Evolutionary conservation across 352 stramenopile genomes (phyloP), one percentile per base, ranked within the genome.

Genomic region (Globisporangium viniferum): DNA sequence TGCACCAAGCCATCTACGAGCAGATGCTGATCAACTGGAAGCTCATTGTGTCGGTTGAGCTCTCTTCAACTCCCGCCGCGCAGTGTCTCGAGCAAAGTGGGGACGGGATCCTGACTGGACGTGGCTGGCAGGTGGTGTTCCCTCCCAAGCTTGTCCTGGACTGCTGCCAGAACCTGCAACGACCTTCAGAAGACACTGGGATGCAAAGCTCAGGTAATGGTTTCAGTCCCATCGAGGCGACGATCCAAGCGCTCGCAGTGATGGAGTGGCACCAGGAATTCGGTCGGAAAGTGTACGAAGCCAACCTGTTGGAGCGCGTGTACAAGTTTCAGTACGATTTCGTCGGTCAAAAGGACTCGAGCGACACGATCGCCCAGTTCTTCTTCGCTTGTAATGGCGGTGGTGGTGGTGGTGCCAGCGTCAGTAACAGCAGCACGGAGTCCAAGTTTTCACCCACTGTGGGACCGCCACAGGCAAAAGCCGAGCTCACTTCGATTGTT

Each of bases 11-110:
- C 22, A 56, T 89, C 9, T 59, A 71, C n/a, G 82, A 90, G 63
- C 70, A 82, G 33, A 69, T 73, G 3, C 53, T 90, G 27, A 70
- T 86, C 9, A 55, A 54, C 8, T 90, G 82, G 82, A 79, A 82
- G 9, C 48, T 84, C 12, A 70, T 89, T 15, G 59, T 73, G 2
- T 76, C 74, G 9, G 41, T 82, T 3, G 82, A 90, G 46, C 59
- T 80, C 6, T 69, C 74, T 8, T 59, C 33, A 0, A 39, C 24
- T 33, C 5, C 55, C 8, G 60, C 77, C 4, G 35, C 77, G 7
- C 73, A 71, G 29, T 76, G 58, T 53, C 70, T 87, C 18, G 75
- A 83, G 57, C 66, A 59, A 2, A 78, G 33, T 15, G 70, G 71
- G 5, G 62, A 62, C 22, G 68, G 75, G 54, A 35, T 84, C 4